phyloP scores from a whole-genome alignment of 2,329 filamentous ascomycete genomes.

The Hypoxylon sp. region DNA sequence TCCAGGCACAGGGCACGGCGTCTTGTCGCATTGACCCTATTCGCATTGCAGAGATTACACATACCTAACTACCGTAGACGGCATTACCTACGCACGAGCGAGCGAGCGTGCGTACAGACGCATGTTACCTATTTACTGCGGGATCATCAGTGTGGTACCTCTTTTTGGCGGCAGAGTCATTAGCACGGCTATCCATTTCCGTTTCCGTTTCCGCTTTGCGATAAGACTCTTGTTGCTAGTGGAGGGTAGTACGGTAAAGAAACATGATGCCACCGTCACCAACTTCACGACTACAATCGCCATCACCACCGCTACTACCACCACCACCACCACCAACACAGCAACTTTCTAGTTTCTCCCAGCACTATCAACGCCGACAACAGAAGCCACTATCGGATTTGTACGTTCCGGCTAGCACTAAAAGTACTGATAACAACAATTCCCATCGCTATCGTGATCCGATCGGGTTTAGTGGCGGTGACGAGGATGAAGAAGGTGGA shows the following conservation, averaged over 20 bases:
- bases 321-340: constrained; percentile 2
- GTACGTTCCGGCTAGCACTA: not conserved
- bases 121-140: constrained; percentile 27
- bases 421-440: constrained; percentile 11
- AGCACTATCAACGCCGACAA: constrained; percentile 19
- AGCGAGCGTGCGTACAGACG: constrained; percentile 18
- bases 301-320: constrained; percentile 24
- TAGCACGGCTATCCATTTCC: constrained; percentile 23
- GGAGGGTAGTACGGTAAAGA: constrained; percentile 10
- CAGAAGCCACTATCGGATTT: constrained; percentile 1
- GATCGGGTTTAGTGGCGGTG: constrained; percentile 13
- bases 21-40: constrained; percentile 36
- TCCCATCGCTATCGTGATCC: constrained; percentile 25
- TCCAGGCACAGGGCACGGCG: constrained; percentile 16
- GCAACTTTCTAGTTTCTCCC: constrained; percentile 5
- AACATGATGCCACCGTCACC: constrained; percentile 40
- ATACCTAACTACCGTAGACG: constrained; percentile 5
- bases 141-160: constrained; percentile 40
- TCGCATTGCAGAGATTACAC: constrained; percentile 32
- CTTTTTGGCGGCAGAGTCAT: constrained; percentile 33
- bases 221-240: constrained; percentile 31
- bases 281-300: constrained; percentile 32
- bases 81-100: constrained; percentile 15
- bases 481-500: constrained; percentile 19
- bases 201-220: constrained; percentile 17